Percentiles rank a stretch among this genome's conserved stretches.
Evolutionary conservation across 148 eudicot genomes (phyloP).

Genomic region (Vaccinium darrowii): DNA sequence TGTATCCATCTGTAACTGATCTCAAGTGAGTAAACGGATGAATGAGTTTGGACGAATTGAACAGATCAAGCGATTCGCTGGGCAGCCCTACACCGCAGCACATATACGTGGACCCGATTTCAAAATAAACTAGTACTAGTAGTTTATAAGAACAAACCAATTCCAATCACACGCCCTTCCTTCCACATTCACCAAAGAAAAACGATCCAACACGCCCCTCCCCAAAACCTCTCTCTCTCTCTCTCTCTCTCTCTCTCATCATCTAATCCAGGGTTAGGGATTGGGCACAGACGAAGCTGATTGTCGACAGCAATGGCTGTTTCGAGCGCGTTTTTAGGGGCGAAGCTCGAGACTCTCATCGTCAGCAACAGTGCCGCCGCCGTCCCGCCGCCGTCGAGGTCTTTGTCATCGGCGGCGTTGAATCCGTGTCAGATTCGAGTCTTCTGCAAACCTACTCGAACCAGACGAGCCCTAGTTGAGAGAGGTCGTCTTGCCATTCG

Average conservation of each 20-base stretch:
- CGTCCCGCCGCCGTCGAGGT: constrained; percentile 13
- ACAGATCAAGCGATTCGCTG: too few relatives aligned
- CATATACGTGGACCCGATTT: too few relatives aligned
- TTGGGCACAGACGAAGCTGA: not conserved
- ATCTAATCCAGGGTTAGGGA: constrained; percentile 6
- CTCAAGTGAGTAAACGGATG: too few relatives aligned
- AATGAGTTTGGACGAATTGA: too few relatives aligned
- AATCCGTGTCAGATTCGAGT: constrained; percentile 35
- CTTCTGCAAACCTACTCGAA: constrained; percentile 25
- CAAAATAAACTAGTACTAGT: too few relatives aligned
- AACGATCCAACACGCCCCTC: not conserved
- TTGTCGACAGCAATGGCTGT: constrained; percentile 52
- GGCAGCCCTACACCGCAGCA: too few relatives aligned
- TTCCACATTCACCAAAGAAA: not conserved
- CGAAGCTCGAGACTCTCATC: constrained; percentile 60
- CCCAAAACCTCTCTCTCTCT: not conserved
- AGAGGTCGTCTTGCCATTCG: constrained; percentile 26
- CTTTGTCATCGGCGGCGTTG: constrained; percentile 11
- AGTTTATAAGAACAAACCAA: not conserved
- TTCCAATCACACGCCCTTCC: not conserved
- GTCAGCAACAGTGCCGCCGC: constrained; percentile 32
- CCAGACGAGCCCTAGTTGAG: constrained; percentile 9
- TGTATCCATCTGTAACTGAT: too few relatives aligned
- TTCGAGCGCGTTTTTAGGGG: constrained; percentile 57
- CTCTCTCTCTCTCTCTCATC: too few relatives aligned